Base-by-base conservation (phyloP, 768 basidiomycete genomes). In the Pluteus cervinus region DNA sequence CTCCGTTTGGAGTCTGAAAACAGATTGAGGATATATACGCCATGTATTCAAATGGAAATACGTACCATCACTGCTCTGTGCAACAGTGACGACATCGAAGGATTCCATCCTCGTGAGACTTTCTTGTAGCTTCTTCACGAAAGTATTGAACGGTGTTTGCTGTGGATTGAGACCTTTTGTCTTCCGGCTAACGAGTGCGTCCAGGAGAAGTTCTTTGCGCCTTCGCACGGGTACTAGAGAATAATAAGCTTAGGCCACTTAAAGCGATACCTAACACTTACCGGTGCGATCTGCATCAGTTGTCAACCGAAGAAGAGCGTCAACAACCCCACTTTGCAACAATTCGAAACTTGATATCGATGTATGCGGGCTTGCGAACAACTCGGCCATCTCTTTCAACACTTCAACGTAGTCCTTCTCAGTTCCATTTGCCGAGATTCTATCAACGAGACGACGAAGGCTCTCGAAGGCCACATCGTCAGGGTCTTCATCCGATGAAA, bases 71-170 rank as follows among this genome's bases (percentile, higher is more conserved):
- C 69, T 76, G 29, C 76, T 81, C 57, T 81, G 86, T 15, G 86
- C 75, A 2, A 93, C 86, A 0, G 91, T 92, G 30, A 86, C 77
- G 6, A 99, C 96, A 26, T 98, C 92, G 45, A 96, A 98, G 10
- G 81, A 81, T 55, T 99, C 96, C 79, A 97, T 86, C 47, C 91
- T 69, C 8, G 96, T 96, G 16, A 99, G 61, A 55, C 86, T 88
- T 61, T 99, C 96, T 57, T 98, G 96, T 23, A 99, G 60, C 47
- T 94, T 92, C 71, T 94, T 97, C 37, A 98, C 90, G 23, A 99
- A 74, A 7, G 83, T 71, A 2, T 79, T 59, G 28, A 96, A 79
- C 0, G 76, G 78, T 6, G 71, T 79, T 56, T 75, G 80, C 16
- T 51, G 62, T 36, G 57, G 54, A 24, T 42, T 62, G 37, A 71